These are phyloP conservation scores for Anthracocystis setariae DNA, from an alignment of 1,284 basidiomycete genomes.

Conservation along the genomic window DNA sequence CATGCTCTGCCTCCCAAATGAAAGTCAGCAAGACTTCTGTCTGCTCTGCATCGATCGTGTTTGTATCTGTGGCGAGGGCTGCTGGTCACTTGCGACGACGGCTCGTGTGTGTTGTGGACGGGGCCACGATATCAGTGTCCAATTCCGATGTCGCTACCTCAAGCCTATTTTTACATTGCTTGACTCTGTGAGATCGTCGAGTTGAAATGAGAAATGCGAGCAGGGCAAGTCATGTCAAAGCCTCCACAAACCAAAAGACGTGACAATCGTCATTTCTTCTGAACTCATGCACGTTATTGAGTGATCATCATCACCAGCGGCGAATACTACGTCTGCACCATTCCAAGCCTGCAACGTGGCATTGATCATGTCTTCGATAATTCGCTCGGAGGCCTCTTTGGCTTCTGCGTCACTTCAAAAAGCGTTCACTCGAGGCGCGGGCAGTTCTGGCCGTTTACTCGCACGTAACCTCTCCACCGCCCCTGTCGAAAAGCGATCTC, in stretches of 20 bases:
- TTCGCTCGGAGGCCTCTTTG: not conserved
- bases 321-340: too few species aligned
- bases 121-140: too few species aligned
- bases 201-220: not conserved
- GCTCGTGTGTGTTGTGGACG: too few species aligned
- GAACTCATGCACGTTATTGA: too few species aligned
- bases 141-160: too few species aligned
- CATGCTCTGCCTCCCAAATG: too few species aligned
- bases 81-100: too few species aligned
- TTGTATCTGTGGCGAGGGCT: too few species aligned
- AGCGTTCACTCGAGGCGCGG: not conserved
- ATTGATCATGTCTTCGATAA: not conserved
- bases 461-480: not conserved
- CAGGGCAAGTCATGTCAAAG: constrained; percentile 15
- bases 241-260: constrained; percentile 12
- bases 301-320: too few species aligned
- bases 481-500: not conserved
- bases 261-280: not conserved
- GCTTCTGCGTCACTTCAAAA: not conserved
- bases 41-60: too few species aligned
- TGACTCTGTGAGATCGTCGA: not conserved
- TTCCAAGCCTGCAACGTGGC: not conserved
- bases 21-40: too few species aligned
- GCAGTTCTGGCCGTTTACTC: not conserved
- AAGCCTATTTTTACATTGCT: too few species aligned